Evolutionary conservation across 257 asterid species (phyloP), one percentile per base, ranked within the genome.

Genomic region (Solanum tarijense): DNA sequence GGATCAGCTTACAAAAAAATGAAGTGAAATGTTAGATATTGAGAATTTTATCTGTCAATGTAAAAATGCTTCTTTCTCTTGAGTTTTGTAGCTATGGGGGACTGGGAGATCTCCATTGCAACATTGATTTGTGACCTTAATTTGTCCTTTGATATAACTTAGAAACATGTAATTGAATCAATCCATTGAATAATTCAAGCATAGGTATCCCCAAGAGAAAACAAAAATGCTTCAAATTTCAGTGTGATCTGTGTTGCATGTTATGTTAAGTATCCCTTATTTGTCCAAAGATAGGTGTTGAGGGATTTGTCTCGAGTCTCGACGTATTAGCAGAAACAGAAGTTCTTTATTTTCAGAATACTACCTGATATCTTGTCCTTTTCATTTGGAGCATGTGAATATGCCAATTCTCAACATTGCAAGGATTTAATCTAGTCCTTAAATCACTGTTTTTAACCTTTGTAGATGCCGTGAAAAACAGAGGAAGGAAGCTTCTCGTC

Each of bases 401-500:
- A n/a, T 25, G 13, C 20, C n/a, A 13, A 14, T 13, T 41, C 38
- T 41, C n/a, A 41, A 1, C 83, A 36, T 43, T 23, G 60, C 7
- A 3, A 39, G 60, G 60, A 76, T 39, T n/a, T n/a, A n/a, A n/a
- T 8, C 25, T 8, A n/a, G 6, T 78, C 13, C 5, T 79, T 13
- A 20, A 79, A 7, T 79, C 65, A 25, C 36, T 79, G 7, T 41
- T 25, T 41, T 41, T 86, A 5, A 18, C 69, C 81, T 38, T 38
- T 69, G 34, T 87, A 97, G 99, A 88, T 95, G 99, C 90, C 99
- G 99, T 14, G 99, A 97, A 62, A 97, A 96, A 87, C 98, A 97
- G 91, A 90, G 98, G 90, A 97, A 96, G 86, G 99, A 96, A 89
- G 90, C 99, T 9, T 95, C 98, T 55, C 96, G 96, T 48, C 96